phyloP scores from a whole-genome alignment of 352 stramenopile species.

The Globisporangium perplexum region DNA sequence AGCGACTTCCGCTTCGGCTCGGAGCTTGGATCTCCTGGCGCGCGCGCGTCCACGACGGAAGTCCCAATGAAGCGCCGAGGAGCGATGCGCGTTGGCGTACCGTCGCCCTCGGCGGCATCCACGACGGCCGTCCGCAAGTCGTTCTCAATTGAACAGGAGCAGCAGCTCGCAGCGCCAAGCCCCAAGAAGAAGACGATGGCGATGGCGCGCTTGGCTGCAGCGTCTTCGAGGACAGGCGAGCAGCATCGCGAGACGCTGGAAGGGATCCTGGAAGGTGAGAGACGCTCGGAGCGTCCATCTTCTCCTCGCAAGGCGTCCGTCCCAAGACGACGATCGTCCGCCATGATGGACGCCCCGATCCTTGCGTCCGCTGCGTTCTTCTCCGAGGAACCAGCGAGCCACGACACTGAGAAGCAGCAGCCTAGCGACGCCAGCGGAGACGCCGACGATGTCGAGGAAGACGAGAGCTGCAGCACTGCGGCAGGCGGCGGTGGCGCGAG shows the following conservation, averaged over 20 bases:
- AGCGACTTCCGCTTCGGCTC: constrained; percentile 36
- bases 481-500: constrained; percentile 7
- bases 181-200: constrained; percentile 12
- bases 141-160: constrained; percentile 21
- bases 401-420: constrained; percentile 13
- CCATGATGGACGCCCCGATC: constrained; percentile 44
- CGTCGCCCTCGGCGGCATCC: constrained; percentile 5
- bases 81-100: neutral
- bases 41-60: neutral
- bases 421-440: neutral
- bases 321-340: constrained; percentile 15
- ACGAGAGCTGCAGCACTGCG: neutral
- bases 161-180: constrained; percentile 8
- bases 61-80: constrained; percentile 22
- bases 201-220: neutral
- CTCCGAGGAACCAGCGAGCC: constrained; percentile 13
- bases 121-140: constrained; percentile 11
- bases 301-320: constrained; percentile 15
- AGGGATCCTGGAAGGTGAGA: constrained; percentile 39
- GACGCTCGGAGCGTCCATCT: constrained; percentile 6
- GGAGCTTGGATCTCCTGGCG: constrained; percentile 2
- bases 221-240: constrained; percentile 1
- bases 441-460: constrained; percentile 3
- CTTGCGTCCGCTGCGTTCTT: constrained; percentile 37
- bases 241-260: constrained; percentile 22